Base-by-base conservation (phyloP, 176 grass and related monocot species). In the Aegilops sharonensis region DNA sequence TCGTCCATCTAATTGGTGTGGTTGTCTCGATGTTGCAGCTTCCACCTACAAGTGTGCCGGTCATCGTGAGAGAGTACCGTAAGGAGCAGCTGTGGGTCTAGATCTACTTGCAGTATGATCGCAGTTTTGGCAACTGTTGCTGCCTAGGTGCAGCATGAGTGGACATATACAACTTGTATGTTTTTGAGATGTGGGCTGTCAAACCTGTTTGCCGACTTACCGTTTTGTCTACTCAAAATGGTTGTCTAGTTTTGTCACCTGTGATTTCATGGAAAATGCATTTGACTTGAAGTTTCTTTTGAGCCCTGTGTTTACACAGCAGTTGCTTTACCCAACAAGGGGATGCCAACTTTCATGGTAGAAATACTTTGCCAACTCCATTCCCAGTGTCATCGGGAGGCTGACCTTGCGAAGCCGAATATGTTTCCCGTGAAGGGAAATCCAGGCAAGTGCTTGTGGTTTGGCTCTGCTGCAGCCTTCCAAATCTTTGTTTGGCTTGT, bases 1-100 rank as follows among this genome's bases (percentile, higher is more conserved):
- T 71, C 20, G 32, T 77, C 27, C 39, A 81, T 70, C 32, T 72
- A 81, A 77, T 64, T 85, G 52, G 83, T 83, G 50, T 34, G 25
- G 11, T 21, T 83, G 11, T 71, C 70, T 40, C 83, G 17, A 52
- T 87, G 54, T 78, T 15, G 61, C 88, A 98, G 95, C 91, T 98
- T 62, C 95, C 93, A 75, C 93, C 95, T 37, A 93, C 95, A 30
- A 93, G 95, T 81, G 95, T 98, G 43, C 95, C 93, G 42, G 95
- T 93, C 57, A 92, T 95, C 83, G 89, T 98, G 47, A 85, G 93
- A 72, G 87, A 95, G 80, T 95, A 93, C 84, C 88, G 91, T 70
- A 90, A 81, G 85, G 95, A 98, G 63, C 93, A 90, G 69, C 45
- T 97, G 56, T 94, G 92, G 95, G 92, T 94, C 91, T 97, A 86